Conservation (phyloP, 768 basidiomycete genomes). For the Candolleomyces aberdarensis region DNA sequence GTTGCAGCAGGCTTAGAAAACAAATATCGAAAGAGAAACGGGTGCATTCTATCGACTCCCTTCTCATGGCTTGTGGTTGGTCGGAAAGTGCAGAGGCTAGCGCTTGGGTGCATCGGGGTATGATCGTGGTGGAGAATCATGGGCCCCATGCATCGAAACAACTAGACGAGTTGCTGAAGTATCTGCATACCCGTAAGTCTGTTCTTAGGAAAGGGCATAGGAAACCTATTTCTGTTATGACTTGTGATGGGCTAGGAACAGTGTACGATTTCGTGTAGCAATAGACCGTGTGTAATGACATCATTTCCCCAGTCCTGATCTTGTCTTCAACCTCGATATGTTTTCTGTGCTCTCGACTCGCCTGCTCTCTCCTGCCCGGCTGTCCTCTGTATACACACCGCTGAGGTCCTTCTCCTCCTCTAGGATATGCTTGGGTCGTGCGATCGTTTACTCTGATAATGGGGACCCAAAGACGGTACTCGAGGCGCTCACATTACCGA, state of each 20-base stretch:
- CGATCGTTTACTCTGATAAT: conserved; percentile 58
- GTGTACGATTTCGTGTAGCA: not conserved
- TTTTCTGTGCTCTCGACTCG: conserved; percentile 11
- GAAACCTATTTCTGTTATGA: not conserved
- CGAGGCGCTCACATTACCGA: conserved; percentile 45
- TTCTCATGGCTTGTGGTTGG: conserved; percentile 50
- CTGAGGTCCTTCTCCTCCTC: conserved; percentile 27
- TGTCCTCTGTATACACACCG: not conserved
- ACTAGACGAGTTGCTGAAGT: not conserved
- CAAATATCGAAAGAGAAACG: conserved; percentile 28
- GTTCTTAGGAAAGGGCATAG: not conserved
- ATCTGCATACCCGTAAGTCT: not conserved
- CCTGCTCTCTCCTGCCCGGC: conserved; percentile 3
- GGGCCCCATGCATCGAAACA: conserved; percentile 6
- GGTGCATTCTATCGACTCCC: conserved; percentile 41
- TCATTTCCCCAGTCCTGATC: not conserved
- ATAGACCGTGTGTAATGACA: not conserved
- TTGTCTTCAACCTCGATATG: conserved; percentile 7
- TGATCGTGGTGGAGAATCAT: conserved; percentile 34
- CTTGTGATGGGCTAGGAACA: not conserved
- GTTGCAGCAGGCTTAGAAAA: conserved; percentile 26
- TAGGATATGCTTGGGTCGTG: conserved; percentile 42
- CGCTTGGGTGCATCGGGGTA: conserved; percentile 24
- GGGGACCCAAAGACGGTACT: conserved; percentile 67
- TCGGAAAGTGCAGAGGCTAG: conserved; percentile 1